phyloP scores from a whole-genome alignment of 345 rosid genomes.

The Iberis pinnata region DNA sequence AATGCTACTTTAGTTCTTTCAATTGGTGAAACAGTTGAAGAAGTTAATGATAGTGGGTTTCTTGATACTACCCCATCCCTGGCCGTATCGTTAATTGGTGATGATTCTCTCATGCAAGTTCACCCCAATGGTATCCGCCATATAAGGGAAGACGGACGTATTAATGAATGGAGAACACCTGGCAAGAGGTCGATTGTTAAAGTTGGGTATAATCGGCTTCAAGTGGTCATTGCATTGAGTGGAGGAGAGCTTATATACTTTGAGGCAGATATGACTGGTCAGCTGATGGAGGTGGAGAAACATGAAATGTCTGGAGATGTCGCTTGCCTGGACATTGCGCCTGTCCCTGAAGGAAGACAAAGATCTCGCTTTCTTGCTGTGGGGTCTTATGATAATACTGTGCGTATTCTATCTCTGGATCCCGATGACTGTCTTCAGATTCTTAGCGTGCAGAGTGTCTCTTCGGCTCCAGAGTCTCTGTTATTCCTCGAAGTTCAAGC shows the following conservation, averaged over 20 bases:
- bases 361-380: slow-evolving; percentile 98
- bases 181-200: slow-evolving; percentile 97
- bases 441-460: slow-evolving; percentile 92
- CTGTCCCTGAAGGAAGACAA: slow-evolving; percentile 99
- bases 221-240: slow-evolving; percentile 91
- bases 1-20: slow-evolving; percentile 97
- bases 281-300: slow-evolving; percentile 96
- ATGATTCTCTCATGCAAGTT: slow-evolving; percentile 98
- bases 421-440: slow-evolving; percentile 99
- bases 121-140: slow-evolving; percentile 95
- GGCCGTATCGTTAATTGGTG: slow-evolving; percentile 88
- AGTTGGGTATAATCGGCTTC: slow-evolving; percentile 92
- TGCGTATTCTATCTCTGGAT: slow-evolving; percentile 86
- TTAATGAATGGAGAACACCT: slow-evolving; percentile 98
- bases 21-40: slow-evolving; percentile 96
- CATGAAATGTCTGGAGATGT: slow-evolving; percentile 99
- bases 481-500: slow-evolving; percentile 98
- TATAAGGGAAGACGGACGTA: slow-evolving; percentile 95
- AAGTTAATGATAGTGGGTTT: slow-evolving; percentile 95
- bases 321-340: slow-evolving; percentile 96
- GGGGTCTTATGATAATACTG: slow-evolving; percentile 89
- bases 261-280: slow-evolving; percentile 95
- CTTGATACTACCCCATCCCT: slow-evolving; percentile 90
- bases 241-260: slow-evolving; percentile 98
- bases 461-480: slow-evolving; percentile 92